Percentiles rank a stretch among this genome's conserved stretches.
Evolutionary conservation across 176 grass and related monocot genomes (phyloP).

Genomic region (Oryza longistaminata): DNA sequence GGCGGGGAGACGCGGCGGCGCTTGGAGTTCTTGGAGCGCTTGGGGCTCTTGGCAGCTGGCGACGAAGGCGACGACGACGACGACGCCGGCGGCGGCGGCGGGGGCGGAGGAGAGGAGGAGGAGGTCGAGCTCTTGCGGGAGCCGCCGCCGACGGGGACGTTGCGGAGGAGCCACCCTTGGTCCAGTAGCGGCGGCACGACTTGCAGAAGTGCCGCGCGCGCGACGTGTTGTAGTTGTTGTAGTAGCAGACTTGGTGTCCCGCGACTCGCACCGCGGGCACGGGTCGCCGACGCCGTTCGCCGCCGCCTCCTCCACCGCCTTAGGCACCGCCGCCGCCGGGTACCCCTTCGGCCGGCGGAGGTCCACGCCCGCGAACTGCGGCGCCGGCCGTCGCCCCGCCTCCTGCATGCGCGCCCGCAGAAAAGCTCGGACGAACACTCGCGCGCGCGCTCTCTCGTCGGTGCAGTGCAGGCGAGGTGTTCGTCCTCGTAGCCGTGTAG

Average conservation of each 20-base stretch:
- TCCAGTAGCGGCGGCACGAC: constrained; percentile 94
- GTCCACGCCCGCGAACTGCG: constrained; percentile 54
- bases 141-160: constrained; percentile 79
- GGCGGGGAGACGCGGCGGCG: constrained; percentile 38
- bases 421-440: no score
- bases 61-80: neutral
- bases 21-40: constrained; percentile 47
- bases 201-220: constrained; percentile 95
- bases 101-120: neutral
- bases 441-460: no score
- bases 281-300: neutral
- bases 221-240: constrained; percentile 93
- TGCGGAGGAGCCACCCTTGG: constrained; percentile 79
- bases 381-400: constrained; percentile 17
- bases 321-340: constrained; percentile 3
- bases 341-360: constrained; percentile 56
- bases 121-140: constrained; percentile 42
- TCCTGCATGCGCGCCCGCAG: constrained; percentile 37
- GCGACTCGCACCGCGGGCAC: constrained; percentile 64
- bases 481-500: no score
- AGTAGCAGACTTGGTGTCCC: constrained; percentile 97
- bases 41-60: constrained; percentile 2
- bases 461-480: no score
- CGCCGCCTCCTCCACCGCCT: neutral
- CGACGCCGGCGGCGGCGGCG: no score